A percentile compares a stretch with the other conserved stretches of the same genome.
Conservation (phyloP, 768 basidiomycete genomes). For the Tylopilus rubrobrunneus region DNA sequence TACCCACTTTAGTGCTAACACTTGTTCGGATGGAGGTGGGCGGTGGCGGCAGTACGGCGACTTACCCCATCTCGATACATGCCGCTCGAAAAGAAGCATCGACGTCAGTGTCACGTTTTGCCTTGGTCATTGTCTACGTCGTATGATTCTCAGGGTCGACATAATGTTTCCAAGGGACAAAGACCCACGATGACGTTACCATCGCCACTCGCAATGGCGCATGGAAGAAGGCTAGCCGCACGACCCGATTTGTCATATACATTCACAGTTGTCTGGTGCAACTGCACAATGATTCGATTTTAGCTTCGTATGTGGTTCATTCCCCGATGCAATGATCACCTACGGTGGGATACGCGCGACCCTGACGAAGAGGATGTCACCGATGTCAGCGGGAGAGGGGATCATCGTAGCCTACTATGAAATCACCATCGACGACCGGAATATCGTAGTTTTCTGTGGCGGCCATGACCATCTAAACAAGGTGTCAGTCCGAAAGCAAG, state of each 20-base stretch:
- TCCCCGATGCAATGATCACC: constrained; percentile 13
- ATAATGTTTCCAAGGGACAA: not conserved
- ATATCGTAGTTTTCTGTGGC: constrained; percentile 35
- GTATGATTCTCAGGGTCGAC: constrained; percentile 12
- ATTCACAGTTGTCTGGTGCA: constrained; percentile 30
- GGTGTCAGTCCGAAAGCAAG: constrained; percentile 7
- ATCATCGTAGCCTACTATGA: constrained; percentile 32
- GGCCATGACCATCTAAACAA: constrained; percentile 33
- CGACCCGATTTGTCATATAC: constrained; percentile 27
- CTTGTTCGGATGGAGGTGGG: not conserved
- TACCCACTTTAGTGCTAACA: constrained; percentile 40
- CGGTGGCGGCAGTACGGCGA: not conserved
- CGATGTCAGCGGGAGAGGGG: not conserved
- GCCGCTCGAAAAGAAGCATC: constrained; percentile 45
- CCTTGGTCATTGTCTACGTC: constrained; percentile 38
- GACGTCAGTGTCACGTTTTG: constrained; percentile 40
- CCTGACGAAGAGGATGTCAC: constrained; percentile 21
- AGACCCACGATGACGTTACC: constrained; percentile 33
- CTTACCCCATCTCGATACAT: constrained; percentile 48
- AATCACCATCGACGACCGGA: constrained; percentile 42
- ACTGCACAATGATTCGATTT: constrained; percentile 12
- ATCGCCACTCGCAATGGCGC: constrained; percentile 35
- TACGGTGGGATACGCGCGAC: constrained; percentile 34
- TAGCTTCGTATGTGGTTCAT: constrained; percentile 3
- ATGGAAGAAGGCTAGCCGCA: constrained; percentile 30